Base-by-base conservation (phyloP, 1,284 basidiomycete genomes). In the Tilletiopsis washingtonensis region DNA sequence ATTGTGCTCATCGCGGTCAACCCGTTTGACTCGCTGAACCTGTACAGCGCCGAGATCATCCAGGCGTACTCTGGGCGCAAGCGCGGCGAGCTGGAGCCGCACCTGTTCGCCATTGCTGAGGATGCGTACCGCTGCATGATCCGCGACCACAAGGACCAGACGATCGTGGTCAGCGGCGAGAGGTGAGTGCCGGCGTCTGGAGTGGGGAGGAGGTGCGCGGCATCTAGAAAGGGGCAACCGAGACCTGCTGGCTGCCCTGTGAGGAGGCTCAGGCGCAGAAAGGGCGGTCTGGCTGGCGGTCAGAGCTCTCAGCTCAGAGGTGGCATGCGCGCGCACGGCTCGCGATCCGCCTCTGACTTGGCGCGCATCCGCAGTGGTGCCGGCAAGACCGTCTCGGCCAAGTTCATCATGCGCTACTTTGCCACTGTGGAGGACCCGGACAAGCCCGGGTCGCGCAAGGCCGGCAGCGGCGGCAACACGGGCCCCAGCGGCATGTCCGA, bases 321-420 rank as follows among this genome's bases (percentile, higher is more conserved):
- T 34, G 29, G 29, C 29, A 9, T 9, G n/a, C 29, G 29, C n/a
- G 9, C 9, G n/a, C 29, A 9, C 9, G 9, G 29, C 29, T 34
- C 29, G 37, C 29, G 20, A 26, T 21, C 5, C 19, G n/a, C n/a
- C n/a, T n/a, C n/a, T n/a, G n/a, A n/a, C n/a, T n/a, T n/a, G n/a
- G n/a, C n/a, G n/a, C n/a, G n/a, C n/a, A n/a, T n/a, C 14, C 27
- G 11, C n/a, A 47, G 88, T 80, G 94, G 94, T 76, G 94, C 94
- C 45, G 94, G 94, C 51, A 99, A 99, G 79, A 99, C 94, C 0
- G 94, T 98, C 76, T 96, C 91, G 39, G 88, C 94, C 47, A 99
- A 99, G 78, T 94, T 91, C 78, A 98, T 98, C 74, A 91, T 99
- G 84, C 84, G 94, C 54, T 99, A 98, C 76, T 86, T 99, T 69